Percentiles rank a stretch among this genome's conserved stretches.
phyloP scores from a whole-genome alignment of 441 rosid species.

The Jatropha podagrica region DNA sequence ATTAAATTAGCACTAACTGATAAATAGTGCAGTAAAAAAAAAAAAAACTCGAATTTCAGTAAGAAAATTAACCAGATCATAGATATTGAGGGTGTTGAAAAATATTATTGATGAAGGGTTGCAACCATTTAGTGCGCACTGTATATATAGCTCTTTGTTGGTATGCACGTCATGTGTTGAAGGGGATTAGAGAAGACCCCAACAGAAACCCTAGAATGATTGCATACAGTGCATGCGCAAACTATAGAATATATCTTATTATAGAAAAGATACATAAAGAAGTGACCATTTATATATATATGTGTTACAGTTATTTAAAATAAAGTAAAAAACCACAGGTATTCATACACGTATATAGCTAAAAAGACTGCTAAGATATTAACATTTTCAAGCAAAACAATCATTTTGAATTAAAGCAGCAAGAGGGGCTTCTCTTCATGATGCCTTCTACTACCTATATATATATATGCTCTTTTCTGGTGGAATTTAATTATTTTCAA shows the following conservation, averaged over 20 bases:
- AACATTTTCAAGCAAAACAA: background rate
- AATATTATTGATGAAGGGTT: too few relatives aligned
- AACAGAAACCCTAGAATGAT: background rate
- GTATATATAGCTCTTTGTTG: too few relatives aligned
- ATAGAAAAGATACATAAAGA: background rate
- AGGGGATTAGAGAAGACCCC: too few relatives aligned
- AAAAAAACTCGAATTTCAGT: too few relatives aligned
- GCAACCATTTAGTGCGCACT: too few relatives aligned
- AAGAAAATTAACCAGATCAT: too few relatives aligned
- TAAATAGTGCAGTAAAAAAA: too few relatives aligned
- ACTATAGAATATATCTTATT: background rate
- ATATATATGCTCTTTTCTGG: background rate
- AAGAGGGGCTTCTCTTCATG: background rate
- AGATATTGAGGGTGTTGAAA: too few relatives aligned
- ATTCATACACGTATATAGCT: background rate
- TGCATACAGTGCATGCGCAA: slow-evolving; percentile 18
- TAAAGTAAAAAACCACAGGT: background rate
- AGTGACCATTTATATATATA: background rate
- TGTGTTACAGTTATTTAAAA: background rate
- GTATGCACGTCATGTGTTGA: too few relatives aligned
- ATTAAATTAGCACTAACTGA: too few relatives aligned
- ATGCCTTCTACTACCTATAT: background rate
- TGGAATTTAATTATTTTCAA: background rate
- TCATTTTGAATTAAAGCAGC: background rate
- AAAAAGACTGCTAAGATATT: background rate